phyloP scores from a whole-genome alignment of 2,329 filamentous ascomycete genomes.

The Beauveria rudraprayagi region DNA sequence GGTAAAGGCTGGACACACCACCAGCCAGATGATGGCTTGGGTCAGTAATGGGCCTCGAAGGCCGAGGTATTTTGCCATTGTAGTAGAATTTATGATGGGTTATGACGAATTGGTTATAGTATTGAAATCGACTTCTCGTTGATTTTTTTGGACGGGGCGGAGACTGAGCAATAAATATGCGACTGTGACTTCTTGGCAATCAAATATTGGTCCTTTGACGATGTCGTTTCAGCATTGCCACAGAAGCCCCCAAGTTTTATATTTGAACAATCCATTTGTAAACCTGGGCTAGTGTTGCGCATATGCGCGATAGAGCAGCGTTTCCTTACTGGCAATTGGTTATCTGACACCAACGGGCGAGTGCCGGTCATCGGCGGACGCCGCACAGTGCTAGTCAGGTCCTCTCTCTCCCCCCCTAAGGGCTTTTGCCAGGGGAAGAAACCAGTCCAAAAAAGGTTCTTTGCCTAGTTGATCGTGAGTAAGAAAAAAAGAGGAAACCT shows the following conservation, averaged over 20 bases:
- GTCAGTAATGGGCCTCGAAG: constrained; percentile 28
- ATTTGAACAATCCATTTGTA: background rate
- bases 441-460: background rate
- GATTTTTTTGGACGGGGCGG: background rate
- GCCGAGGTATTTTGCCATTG: constrained; percentile 23
- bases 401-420: too few relatives aligned
- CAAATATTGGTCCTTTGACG: background rate
- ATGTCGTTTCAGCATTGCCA: background rate
- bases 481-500: too few relatives aligned
- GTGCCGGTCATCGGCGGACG: constrained; percentile 10
- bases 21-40: constrained; percentile 31
- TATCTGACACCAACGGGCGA: constrained; percentile 1
- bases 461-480: too few relatives aligned
- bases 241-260: background rate
- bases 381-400: background rate
- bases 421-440: background rate
- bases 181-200: background rate
- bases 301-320: background rate
- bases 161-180: background rate
- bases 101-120: background rate
- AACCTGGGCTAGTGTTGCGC: background rate
- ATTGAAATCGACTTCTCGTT: background rate
- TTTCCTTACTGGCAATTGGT: background rate
- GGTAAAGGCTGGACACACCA: constrained; percentile 36
- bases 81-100: too few relatives aligned